These are phyloP conservation scores for Chenopodium formosanum DNA, from an alignment of 148 eudicot genomes.

Conservation along the genomic window DNA sequence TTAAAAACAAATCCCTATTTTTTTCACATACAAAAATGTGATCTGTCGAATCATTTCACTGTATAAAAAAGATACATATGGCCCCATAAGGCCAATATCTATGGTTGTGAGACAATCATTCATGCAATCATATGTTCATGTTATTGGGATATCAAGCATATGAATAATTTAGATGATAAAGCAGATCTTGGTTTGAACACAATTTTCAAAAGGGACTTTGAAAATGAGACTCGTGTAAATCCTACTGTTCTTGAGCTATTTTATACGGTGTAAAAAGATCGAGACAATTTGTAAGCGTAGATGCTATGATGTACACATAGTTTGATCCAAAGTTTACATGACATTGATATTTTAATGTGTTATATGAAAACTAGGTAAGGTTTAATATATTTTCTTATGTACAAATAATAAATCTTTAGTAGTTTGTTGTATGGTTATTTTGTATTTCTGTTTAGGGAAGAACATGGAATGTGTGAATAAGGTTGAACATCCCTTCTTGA, in stretches of 20 bases:
- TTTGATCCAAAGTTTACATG: no score
- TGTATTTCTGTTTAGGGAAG: background rate
- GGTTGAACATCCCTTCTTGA: background rate
- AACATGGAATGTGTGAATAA: background rate
- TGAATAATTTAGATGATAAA: background rate
- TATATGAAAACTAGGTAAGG: no score
- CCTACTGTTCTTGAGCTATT: no score
- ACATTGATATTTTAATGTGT: no score
- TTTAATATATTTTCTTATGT: no score
- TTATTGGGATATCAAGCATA: background rate
- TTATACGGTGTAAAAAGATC: no score
- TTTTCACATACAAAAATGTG: slow-evolving; percentile 7
- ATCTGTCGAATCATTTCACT: background rate
- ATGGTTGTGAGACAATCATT: background rate
- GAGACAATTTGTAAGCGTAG: no score
- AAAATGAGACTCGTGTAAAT: no score
- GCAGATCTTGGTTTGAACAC: background rate
- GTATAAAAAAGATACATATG: background rate
- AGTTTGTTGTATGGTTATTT: no score
- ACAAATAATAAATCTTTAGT: no score
- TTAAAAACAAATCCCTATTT: background rate
- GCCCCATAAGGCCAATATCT: background rate
- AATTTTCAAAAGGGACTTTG: background rate
- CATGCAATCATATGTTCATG: background rate
- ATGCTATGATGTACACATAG: no score